phyloP scores from a whole-genome alignment of 139 green algal species.

The Tetradesmus obliquus region DNA sequence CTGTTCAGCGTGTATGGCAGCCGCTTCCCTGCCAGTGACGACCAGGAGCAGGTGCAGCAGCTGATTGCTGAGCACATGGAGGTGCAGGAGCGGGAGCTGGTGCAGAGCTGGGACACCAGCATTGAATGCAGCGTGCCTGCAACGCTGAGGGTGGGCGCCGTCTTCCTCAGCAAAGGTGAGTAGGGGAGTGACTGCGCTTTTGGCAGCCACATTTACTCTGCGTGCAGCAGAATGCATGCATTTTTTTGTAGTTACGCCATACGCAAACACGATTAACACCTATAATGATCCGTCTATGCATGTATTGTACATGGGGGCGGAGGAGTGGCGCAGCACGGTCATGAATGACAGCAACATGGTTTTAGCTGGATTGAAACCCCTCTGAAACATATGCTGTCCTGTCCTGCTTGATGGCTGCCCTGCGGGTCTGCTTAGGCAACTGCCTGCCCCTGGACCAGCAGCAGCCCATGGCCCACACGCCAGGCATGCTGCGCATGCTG shows the following conservation, averaged over 20 bases:
- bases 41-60: slow-evolving; percentile 25
- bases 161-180: slow-evolving; percentile 46
- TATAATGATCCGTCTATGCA: neutral
- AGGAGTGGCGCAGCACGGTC: too few relatives aligned
- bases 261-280: neutral
- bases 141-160: slow-evolving; percentile 44
- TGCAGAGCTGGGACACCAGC: neutral
- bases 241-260: too few relatives aligned
- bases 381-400: neutral
- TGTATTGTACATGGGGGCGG: too few relatives aligned
- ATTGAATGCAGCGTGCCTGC: slow-evolving; percentile 36
- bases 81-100: neutral
- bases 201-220: too few relatives aligned
- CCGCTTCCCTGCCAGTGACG: slow-evolving; percentile 10
- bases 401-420: neutral
- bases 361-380: neutral
- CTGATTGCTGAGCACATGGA: slow-evolving; percentile 27
- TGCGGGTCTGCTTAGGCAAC: neutral
- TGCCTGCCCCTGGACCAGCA: neutral
- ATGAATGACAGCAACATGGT: neutral
- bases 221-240: too few relatives aligned
- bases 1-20: slow-evolving; percentile 43
- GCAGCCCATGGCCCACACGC: slow-evolving; percentile 42
- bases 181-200: too few relatives aligned
- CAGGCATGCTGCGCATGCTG: slow-evolving; percentile 35